Evolutionary conservation across 768 basidiomycete species (phyloP).

Genomic region (Lactarius indigo): DNA sequence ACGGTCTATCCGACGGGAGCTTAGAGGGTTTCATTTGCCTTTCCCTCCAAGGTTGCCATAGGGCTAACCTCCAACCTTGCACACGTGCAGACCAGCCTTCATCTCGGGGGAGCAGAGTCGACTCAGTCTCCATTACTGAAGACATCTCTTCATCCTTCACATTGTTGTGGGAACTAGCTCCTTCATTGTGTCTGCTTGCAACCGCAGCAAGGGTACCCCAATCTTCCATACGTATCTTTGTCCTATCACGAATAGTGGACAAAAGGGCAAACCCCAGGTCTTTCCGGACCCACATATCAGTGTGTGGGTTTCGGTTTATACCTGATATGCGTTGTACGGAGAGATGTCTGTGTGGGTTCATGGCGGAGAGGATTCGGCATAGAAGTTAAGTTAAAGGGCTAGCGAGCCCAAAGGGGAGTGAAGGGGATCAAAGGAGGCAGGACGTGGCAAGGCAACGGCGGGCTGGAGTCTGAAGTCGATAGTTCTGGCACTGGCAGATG

Average conservation of each 20-base stretch:
- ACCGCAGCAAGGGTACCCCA: background rate
- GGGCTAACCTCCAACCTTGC: background rate
- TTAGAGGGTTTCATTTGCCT: background rate
- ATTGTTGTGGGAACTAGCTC: too few relatives aligned
- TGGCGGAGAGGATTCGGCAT: too few relatives aligned
- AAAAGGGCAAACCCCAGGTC: background rate
- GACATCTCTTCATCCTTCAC: background rate
- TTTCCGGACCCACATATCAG: background rate
- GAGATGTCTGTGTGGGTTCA: too few relatives aligned
- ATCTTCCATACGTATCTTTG: background rate
- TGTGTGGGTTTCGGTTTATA: background rate
- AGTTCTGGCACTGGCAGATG: too few relatives aligned
- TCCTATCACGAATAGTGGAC: background rate
- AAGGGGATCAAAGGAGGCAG: too few relatives aligned
- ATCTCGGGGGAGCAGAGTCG: background rate
- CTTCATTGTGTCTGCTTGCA: background rate
- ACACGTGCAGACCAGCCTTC: background rate
- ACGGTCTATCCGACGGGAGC: too few relatives aligned
- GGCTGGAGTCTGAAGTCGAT: too few relatives aligned
- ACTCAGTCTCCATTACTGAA: background rate
- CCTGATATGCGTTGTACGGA: background rate
- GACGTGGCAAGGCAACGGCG: too few relatives aligned
- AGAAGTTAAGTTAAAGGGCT: too few relatives aligned
- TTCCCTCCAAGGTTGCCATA: background rate
- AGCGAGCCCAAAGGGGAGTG: too few relatives aligned